Percentiles rank a stretch among this genome's conserved stretches.
These are phyloP conservation scores for Magnolia sinica DNA, from an alignment of 164 flowering plant genomes.

Conservation along the genomic window DNA sequence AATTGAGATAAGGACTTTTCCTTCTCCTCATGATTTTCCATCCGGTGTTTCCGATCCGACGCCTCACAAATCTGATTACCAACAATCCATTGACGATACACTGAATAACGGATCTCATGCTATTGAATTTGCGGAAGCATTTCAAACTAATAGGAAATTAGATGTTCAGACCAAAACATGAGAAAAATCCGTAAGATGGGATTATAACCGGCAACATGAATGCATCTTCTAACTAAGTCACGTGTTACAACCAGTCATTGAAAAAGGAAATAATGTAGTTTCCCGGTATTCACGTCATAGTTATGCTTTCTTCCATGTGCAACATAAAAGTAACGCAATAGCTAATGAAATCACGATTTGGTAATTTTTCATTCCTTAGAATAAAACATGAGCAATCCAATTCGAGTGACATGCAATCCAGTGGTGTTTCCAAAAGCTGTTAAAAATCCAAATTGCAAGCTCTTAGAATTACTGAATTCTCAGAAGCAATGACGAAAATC, in stretches of 20 bases:
- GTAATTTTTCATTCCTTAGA: too few relatives aligned
- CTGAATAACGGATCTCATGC: constrained; percentile 5
- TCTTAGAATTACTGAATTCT: neutral
- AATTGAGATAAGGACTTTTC: constrained; percentile 22
- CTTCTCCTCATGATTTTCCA: constrained; percentile 27
- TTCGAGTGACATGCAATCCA: too few relatives aligned
- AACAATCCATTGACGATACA: constrained; percentile 11
- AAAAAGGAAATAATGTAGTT: too few relatives aligned
- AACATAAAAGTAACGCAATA: too few relatives aligned
- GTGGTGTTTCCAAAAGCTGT: too few relatives aligned
- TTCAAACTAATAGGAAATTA: neutral
- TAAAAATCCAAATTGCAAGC: too few relatives aligned
- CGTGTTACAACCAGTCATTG: too few relatives aligned
- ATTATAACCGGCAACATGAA: neutral
- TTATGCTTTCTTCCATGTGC: too few relatives aligned
- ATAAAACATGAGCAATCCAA: too few relatives aligned
- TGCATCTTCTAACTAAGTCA: too few relatives aligned
- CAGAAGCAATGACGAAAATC: neutral
- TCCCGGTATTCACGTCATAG: too few relatives aligned
- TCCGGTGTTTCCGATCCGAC: constrained; percentile 19
- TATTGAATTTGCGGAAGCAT: neutral
- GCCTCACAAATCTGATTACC: constrained; percentile 31
- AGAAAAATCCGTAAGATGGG: neutral
- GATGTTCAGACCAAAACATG: neutral
- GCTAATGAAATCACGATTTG: too few relatives aligned